A percentile compares a stretch with the other conserved stretches of the same genome.
These are phyloP conservation scores for Vitis rotundifolia DNA, from an alignment of 164 flowering plant species.

Conservation along the genomic window DNA sequence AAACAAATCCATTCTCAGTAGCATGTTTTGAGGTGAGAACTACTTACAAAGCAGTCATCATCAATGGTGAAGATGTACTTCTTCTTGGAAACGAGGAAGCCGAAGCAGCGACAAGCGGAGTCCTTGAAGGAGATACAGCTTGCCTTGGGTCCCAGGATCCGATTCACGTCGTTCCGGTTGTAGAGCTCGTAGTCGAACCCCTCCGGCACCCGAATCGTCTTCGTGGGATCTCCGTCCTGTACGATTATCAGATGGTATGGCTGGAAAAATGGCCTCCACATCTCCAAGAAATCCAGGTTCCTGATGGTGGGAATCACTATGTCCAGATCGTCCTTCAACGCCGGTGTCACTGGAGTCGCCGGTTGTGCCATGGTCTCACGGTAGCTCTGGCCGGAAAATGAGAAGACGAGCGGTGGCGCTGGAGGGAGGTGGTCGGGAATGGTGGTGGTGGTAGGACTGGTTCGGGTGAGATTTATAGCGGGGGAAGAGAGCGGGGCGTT, in stretches of 20 bases:
- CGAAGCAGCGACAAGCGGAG: slow-evolving; percentile 44
- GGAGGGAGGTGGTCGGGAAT: no score
- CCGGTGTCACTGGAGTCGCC: slow-evolving; percentile 5
- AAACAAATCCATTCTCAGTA: background rate
- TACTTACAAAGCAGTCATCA: slow-evolving; percentile 52
- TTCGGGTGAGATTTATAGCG: no score
- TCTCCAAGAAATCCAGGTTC: slow-evolving; percentile 43
- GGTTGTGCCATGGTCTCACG: no score
- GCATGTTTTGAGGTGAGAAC: background rate
- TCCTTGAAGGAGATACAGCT: slow-evolving; percentile 48
- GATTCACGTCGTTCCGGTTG: slow-evolving; percentile 37
- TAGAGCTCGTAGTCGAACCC: slow-evolving; percentile 50
- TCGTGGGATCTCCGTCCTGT: slow-evolving; percentile 52
- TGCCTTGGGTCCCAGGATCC: slow-evolving; percentile 50
- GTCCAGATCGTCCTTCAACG: slow-evolving; percentile 43
- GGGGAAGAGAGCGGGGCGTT: no score
- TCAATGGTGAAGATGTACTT: slow-evolving; percentile 56
- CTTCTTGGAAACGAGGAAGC: slow-evolving; percentile 41
- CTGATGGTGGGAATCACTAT: slow-evolving; percentile 52
- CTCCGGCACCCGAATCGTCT: slow-evolving; percentile 39
- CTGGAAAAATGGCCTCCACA: slow-evolving; percentile 42
- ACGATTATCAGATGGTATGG: slow-evolving; percentile 47
- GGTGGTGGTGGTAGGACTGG: no score
- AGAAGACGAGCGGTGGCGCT: no score
- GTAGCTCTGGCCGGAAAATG: no score